phyloP scores from a whole-genome alignment of 352 stramenopile species.

The Pythium myriotylum region DNA sequence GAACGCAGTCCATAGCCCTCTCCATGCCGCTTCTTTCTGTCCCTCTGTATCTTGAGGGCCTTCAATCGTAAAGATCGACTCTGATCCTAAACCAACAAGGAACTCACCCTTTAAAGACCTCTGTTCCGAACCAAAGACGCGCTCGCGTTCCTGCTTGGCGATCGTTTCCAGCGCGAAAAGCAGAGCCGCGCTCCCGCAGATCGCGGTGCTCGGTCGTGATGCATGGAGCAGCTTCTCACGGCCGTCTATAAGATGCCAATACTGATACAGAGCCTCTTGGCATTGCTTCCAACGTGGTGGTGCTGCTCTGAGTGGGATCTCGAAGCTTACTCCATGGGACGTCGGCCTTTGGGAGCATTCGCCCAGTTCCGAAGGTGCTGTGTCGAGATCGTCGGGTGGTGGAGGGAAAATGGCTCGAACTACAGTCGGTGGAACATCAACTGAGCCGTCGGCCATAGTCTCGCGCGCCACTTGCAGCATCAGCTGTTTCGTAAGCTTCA shows the following conservation, averaged over 20 bases:
- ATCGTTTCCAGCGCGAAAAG: constrained; percentile 36
- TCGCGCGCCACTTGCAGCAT: constrained; percentile 10
- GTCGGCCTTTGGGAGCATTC: no score
- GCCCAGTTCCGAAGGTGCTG: no score
- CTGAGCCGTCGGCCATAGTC: constrained; percentile 4
- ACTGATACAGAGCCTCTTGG: constrained; percentile 31
- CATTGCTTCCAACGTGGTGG: constrained; percentile 10
- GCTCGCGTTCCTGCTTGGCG: background rate
- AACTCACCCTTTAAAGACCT: constrained; percentile 4
- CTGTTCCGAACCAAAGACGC: background rate
- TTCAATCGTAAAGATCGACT: background rate
- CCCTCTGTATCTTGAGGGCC: constrained; percentile 17
- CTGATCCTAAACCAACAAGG: constrained; percentile 9
- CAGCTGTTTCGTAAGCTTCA: constrained; percentile 24
- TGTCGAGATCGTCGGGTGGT: no score
- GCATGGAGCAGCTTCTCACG: constrained; percentile 46
- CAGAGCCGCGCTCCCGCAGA: constrained; percentile 69
- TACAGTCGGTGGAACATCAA: background rate
- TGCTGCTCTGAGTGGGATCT: constrained; percentile 5
- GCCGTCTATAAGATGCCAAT: constrained; percentile 57
- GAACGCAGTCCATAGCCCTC: constrained; percentile 28
- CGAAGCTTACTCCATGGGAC: constrained; percentile 7
- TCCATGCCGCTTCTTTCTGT: constrained; percentile 15
- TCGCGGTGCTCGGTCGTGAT: constrained; percentile 55
- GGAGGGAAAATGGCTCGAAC: constrained; percentile 6